Base-by-base conservation (phyloP, 495 filamentous ascomycete species). In the Hyaloscypha bicolor region DNA sequence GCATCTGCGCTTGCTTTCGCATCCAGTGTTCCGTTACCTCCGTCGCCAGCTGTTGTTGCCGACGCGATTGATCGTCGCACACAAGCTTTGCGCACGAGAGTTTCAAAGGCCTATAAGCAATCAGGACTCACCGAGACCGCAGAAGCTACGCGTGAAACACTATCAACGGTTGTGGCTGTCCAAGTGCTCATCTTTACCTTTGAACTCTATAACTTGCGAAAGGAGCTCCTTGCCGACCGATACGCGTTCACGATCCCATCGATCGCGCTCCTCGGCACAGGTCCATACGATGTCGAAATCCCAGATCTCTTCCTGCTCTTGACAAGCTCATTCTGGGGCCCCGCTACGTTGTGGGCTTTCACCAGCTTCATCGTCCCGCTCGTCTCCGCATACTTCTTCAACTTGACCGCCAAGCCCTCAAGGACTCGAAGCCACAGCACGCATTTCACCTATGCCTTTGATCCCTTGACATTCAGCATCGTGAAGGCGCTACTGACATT, bases 381-480 rank as follows among this genome's bases (percentile, higher is more conserved):
- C 62, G 63, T 89, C 31, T 83, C 86, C 42, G 92, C 90, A 1
- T 97, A 93, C 73, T 94, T 97, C 75, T 87, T 96, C 81, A 97
- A 99, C 76, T 73, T 97, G 71, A 90, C 86, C 56, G 70, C 72
- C 71, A 71, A 74, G 35, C 71, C 72, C 55, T 42, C 62, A 4
- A 67, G 55, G 48, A 71, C 74, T 60, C 75, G 80, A 68, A 69
- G 69, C 60, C 59, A 73, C 14, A 65, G 58, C 48, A 2, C 42
- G 22, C 60, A 76, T 60, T 70, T 75, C 4, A 80, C 85, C 52
- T 83, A 88, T 33, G 83, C 78, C 12, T 87, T 93, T 66, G 95
- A 99, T 75, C 94, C 94, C 25, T 78, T 97, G 67, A 90, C 88
- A 63, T 99, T 94, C 77, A 95, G 93, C 77, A 87, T 97, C 61